Evolutionary conservation across 176 grass and related monocot species (phyloP).

Genomic region (Carex parvula): DNA sequence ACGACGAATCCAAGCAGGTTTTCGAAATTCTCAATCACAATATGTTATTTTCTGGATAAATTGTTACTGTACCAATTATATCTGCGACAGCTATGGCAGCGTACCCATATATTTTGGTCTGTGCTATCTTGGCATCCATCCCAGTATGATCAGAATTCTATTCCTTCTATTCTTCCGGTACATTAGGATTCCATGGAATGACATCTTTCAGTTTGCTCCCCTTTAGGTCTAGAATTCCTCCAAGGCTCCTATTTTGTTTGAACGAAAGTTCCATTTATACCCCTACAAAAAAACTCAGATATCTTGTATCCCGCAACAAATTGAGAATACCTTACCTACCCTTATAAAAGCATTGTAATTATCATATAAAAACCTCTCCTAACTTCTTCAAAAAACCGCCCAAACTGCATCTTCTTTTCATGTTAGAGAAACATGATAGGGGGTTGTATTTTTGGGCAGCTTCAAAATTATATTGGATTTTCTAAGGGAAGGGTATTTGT

Average conservation of each 20-base stretch:
- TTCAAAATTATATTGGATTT: conserved; percentile 9
- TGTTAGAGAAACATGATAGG: neutral
- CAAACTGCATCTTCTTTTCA: neutral
- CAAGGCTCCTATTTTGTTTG: neutral
- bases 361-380: neutral
- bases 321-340: neutral
- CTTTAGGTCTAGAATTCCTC: neutral
- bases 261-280: neutral
- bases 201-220: neutral
- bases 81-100: neutral
- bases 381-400: neutral
- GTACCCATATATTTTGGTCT: neutral
- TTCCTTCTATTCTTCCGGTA: neutral
- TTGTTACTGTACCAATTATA: neutral
- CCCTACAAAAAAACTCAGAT: neutral
- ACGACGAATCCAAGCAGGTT: conserved; percentile 88
- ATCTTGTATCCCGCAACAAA: neutral
- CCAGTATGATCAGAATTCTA: neutral
- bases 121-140: neutral
- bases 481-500: neutral
- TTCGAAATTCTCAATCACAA: neutral
- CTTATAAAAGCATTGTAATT: neutral
- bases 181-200: neutral
- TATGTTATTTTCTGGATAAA: neutral
- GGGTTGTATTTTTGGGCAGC: neutral